Conservation (phyloP, 306 rosid species). For the Gastrolobium bilobum region DNA sequence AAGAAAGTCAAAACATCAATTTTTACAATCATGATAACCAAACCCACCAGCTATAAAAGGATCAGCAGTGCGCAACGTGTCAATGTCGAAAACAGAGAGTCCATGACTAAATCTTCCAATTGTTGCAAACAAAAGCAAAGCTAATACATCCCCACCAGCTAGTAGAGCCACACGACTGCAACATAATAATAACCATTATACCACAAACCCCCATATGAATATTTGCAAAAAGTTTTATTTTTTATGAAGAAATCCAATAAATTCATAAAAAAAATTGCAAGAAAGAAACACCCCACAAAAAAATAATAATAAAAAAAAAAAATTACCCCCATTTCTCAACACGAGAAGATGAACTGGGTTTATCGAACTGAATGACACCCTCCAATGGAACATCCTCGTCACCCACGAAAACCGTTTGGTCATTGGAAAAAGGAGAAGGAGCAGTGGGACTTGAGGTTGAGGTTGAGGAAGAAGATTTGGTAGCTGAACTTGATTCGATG, state of each 20-base stretch:
- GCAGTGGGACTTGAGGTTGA: slow-evolving; percentile 35
- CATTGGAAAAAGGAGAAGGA: slow-evolving; percentile 54
- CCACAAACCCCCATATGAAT: slow-evolving; percentile 29
- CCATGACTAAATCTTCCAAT: slow-evolving; percentile 95
- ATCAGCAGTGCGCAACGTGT: slow-evolving; percentile 86
- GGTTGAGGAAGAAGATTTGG: slow-evolving; percentile 54
- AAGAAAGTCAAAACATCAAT: background rate
- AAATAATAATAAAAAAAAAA: background rate
- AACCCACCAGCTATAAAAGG: slow-evolving; percentile 92
- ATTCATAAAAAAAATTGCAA: slow-evolving; percentile 30
- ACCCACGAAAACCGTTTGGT: slow-evolving; percentile 71
- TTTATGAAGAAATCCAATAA: background rate
- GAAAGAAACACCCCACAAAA: slow-evolving; percentile 58
- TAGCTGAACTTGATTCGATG: slow-evolving; percentile 57
- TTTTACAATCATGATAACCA: slow-evolving; percentile 12
- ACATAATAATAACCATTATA: slow-evolving; percentile 25
- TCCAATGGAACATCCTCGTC: slow-evolving; percentile 82
- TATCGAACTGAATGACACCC: slow-evolving; percentile 95
- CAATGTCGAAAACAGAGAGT: slow-evolving; percentile 73
- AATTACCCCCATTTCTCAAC: slow-evolving; percentile 87
- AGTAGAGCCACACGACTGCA: slow-evolving; percentile 82
- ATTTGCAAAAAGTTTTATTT: background rate
- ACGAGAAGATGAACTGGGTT: slow-evolving; percentile 69
- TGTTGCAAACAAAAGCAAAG: slow-evolving; percentile 82
- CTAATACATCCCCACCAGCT: slow-evolving; percentile 91